Evolutionary conservation across 129 eudicot genomes (phyloP), one percentile per base, ranked within the genome.

Genomic region (Centaurea solstitialis): DNA sequence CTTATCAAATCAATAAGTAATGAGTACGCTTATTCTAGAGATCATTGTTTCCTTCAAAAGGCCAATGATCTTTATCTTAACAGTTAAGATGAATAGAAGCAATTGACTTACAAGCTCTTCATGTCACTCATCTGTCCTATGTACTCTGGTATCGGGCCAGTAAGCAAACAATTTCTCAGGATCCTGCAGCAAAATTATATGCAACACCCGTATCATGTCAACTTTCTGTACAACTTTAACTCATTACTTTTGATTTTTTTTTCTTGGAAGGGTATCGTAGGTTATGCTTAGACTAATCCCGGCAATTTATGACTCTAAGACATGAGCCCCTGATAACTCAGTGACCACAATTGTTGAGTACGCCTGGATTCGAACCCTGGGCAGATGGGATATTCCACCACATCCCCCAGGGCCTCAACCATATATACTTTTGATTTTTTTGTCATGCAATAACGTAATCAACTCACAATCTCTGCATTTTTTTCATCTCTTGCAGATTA

Each of bases 141-240:
- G 85, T 84, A 85, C 15, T 39, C 79, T 5, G 98, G 98, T 81
- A 94, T 90, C 47, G 79, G 65, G 67, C 89, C 98, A 39, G 64
- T 53, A 68, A 94, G 88, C 66, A 87, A 83, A 84, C 98, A 94
- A 78, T 90, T 94, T 86, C 94, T 84, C 79, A 92, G 70, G 71
- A 41, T 79, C 90, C 98, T 94, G 87, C 85, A 90, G 67, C 70
- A 79, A 0, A 66, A 20, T 9, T 4, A 79, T 2, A 50, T 26
- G n/a, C 6, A 50, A 28, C 65, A 57, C 13, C 0, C 22, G 3
- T 22, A 43, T 23, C 11, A 39, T 39, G 23, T 70, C 23, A 9
- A 45, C 70, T 43, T 79, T 20, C 38, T 38, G 30, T 64, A 64
- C 68, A 74, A 70, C n/a, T 65, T 61, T 23, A 59, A 76, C 40